Evolutionary conservation across 192 early-diverging fungal species (phyloP), one percentile per base, ranked within the genome.

Genomic region (Coemansia pectinata): DNA sequence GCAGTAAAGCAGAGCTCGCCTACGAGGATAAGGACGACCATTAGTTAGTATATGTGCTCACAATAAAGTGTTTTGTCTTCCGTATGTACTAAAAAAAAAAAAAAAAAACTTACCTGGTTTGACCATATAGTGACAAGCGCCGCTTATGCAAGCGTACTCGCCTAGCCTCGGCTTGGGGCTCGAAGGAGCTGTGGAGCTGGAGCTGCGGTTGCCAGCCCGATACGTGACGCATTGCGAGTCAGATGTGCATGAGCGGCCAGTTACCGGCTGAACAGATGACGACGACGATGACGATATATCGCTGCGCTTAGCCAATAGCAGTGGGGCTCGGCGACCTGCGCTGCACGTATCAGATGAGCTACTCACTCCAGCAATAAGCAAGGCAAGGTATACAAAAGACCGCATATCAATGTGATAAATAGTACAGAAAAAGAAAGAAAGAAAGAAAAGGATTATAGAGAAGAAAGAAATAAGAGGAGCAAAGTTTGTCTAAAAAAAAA

Each of bases 71-170:
- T 36, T 34, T 36, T 36, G 34, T 8, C 34, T 1, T 8, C 34
- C 29, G 57, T 31, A 53, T 42, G 21, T 25, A 70, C 45, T 58
- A 34, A 65, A 59, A 42, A 62, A 19, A 38, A 33, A 36, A 55
- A 33, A 45, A 34, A 7, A 29, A 34, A 40, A 5, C 68, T 39
- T 76, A 82, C 88, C 88, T 55, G 85, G 80, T 57, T 81, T 67
- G 36, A 90, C 87, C 12, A 87, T 76, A 77, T 89, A 90, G 10
- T 77, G 80, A 69, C 89, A 90, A 6, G 58, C 42, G 34, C 78
- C 76, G 33, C 76, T 62, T n/a, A 88, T 67, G 62, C 88, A 90
- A 14, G 85, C 85, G 60, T 88, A 90, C 57, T 87, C 87, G 38
- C 85, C 86, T 5, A 84, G 63, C 33, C 82, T 40, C 21, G 68